Conservation (phyloP, 306 rosid species). For the Sicyos baderoa region DNA sequence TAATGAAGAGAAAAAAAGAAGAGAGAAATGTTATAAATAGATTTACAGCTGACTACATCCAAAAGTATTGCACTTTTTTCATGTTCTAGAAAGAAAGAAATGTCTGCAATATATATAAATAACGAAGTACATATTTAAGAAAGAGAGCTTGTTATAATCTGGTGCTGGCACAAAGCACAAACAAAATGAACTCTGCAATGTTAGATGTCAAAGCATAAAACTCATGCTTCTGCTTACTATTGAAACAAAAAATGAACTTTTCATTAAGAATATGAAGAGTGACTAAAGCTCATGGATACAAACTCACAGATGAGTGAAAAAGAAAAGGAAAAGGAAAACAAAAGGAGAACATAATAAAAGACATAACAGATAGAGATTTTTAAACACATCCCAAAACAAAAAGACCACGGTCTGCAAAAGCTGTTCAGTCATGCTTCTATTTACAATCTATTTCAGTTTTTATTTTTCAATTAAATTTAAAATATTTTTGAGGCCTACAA, state of each 20-base stretch:
- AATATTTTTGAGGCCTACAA: neutral
- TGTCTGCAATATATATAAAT: slow-evolving; percentile 15
- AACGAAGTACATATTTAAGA: slow-evolving; percentile 11
- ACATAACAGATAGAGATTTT: too few species aligned
- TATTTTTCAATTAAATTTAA: neutral
- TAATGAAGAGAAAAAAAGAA: slow-evolving; percentile 23
- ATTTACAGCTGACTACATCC: neutral
- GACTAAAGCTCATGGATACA: too few species aligned
- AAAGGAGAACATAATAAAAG: too few species aligned
- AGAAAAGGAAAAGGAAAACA: too few species aligned
- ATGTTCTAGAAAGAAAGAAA: neutral
- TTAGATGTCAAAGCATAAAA: neutral
- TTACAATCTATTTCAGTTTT: neutral
- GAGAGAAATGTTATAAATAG: slow-evolving; percentile 7
- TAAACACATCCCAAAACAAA: too few species aligned
- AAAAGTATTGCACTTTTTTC: neutral
- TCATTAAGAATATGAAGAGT: too few species aligned
- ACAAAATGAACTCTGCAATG: slow-evolving; percentile 6
- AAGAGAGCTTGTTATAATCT: neutral
- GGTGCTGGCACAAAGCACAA: neutral
- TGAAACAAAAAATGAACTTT: too few species aligned
- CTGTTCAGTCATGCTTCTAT: neutral
- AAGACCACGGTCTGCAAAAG: too few species aligned
- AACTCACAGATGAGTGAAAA: too few species aligned
- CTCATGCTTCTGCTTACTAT: neutral